Evolutionary conservation across 331 rosid species (phyloP).

Genomic region (Quercus tomentella): DNA sequence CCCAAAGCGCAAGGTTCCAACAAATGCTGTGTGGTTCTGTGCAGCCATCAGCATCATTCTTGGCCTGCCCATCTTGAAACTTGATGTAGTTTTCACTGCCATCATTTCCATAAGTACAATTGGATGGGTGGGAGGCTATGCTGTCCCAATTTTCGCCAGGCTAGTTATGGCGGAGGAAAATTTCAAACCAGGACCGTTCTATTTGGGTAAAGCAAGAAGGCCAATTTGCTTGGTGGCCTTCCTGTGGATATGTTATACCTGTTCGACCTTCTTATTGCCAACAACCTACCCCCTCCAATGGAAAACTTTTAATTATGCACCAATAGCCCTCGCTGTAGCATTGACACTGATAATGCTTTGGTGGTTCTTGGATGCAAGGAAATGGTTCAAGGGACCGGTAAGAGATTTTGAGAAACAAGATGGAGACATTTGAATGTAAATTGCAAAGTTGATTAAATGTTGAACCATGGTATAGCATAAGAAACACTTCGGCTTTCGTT

Average conservation of each 20-base stretch:
- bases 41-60: conserved; percentile 10
- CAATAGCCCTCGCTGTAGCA: not conserved
- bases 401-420: conserved; percentile 12
- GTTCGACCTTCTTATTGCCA: conserved; percentile 15
- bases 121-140: conserved; percentile 19
- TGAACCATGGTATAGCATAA: too few relatives aligned
- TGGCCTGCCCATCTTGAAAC: conserved; percentile 22
- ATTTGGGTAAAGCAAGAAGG: conserved; percentile 24
- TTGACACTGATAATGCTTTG: conserved; percentile 11
- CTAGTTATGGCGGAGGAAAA: conserved; percentile 15
- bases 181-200: conserved; percentile 19
- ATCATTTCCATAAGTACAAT: conserved; percentile 15
- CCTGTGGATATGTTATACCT: conserved; percentile 18
- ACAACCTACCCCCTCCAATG: not conserved
- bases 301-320: conserved; percentile 20
- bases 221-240: conserved; percentile 17
- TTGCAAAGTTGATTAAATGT: too few relatives aligned
- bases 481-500: too few relatives aligned
- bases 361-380: conserved; percentile 23
- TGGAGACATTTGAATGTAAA: not conserved
- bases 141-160: conserved; percentile 17
- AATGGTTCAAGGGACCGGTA: conserved; percentile 24
- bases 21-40: conserved; percentile 19
- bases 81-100: conserved; percentile 12
- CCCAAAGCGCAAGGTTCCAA: conserved; percentile 18